Conservation (phyloP, 164 flowering plant genomes). For the Buxus sempervirens region DNA sequence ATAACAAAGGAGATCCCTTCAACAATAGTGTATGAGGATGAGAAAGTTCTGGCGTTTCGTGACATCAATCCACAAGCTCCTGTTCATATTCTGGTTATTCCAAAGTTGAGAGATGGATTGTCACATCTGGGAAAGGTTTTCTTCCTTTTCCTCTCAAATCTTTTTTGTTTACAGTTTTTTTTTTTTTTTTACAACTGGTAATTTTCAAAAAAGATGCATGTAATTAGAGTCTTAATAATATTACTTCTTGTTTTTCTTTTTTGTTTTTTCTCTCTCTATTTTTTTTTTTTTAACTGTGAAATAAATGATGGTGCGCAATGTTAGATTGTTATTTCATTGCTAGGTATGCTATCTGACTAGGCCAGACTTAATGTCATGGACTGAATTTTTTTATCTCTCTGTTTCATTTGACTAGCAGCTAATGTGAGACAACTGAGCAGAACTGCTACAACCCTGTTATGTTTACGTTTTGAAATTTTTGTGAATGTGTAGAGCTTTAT, state of each 20-base stretch:
- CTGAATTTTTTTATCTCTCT: too few species aligned
- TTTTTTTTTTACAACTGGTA: not conserved
- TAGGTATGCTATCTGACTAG: not conserved
- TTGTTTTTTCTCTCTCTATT: too few species aligned
- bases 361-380: not conserved
- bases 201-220: not conserved
- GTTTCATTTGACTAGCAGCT: too few species aligned
- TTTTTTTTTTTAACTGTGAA: not conserved
- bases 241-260: too few species aligned
- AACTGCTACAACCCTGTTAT: too few species aligned
- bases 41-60: slow-evolving; percentile 78
- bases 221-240: not conserved
- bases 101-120: slow-evolving; percentile 80
- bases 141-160: not conserved
- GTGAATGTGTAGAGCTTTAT: too few species aligned
- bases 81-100: slow-evolving; percentile 80
- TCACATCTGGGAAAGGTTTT: slow-evolving; percentile 72
- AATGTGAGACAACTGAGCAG: too few species aligned
- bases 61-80: slow-evolving; percentile 95
- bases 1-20: slow-evolving; percentile 92
- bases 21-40: slow-evolving; percentile 85
- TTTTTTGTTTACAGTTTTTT: not conserved
- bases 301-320: not conserved
- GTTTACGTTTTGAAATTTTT: too few species aligned
- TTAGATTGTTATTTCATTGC: not conserved